Evolutionary conservation across 2,329 filamentous ascomycete genomes (phyloP), one percentile per base, ranked within the genome.

Genomic region (Mariannaea elegans): DNA sequence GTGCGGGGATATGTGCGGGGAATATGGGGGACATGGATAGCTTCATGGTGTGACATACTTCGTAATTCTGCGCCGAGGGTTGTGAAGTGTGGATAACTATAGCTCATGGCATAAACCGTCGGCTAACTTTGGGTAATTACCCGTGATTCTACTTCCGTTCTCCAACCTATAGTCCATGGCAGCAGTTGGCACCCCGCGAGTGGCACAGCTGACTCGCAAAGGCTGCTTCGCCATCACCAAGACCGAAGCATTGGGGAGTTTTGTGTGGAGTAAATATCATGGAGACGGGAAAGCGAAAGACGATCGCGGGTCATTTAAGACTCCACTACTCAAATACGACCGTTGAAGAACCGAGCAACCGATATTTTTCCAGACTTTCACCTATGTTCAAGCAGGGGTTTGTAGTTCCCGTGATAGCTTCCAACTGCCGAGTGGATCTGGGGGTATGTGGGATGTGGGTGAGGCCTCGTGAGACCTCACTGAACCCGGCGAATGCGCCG

Each of bases 191-290:
- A 23, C 23, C 31, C 34, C 31, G 39, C 13, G 9, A 18, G 34
- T 24, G 39, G 51, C 16, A 19, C 27, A 36, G 18, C 42, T 51
- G 64, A 64, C 55, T 61, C 53, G 48, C 29, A 27, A 45, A 29
- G 14, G 8, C 18, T 46, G 60, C 60, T 52, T 54, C 53, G 56
- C 44, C 51, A 31, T 53, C 19, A 42, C 44, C 13, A 52, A 16
- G 19, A 23, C 31, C 39, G 38, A 31, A 42, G 48, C 39, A 42
- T 27, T 38, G 27, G 48, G 34, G 48, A 57, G 59, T 44, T 56
- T 59, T 34, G 44, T 67, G 64, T n/a, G n/a, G n/a, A n/a, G n/a
- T n/a, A n/a, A n/a, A 67, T 65, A 64, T 59, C 59, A 59, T 59
- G 51, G 39, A 54, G 29, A 63, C 57, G 50, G 52, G 55, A 44